phyloP scores from a whole-genome alignment of 2,329 filamentous ascomycete genomes.

The Metarhizium guizhouense region DNA sequence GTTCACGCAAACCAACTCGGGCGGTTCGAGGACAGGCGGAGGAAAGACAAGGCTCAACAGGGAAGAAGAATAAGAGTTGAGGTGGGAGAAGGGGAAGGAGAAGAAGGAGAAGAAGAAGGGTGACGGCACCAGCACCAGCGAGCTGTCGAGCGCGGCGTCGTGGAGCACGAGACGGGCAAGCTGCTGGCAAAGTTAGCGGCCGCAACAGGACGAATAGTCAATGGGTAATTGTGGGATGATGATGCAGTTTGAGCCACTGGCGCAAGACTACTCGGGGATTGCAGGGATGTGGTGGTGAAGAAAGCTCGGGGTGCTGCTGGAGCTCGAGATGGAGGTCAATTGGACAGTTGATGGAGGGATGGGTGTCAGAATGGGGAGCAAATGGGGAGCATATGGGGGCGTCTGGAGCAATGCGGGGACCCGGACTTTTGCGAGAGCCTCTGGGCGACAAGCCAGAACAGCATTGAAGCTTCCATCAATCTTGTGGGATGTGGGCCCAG shows the following conservation, averaged over 20 bases:
- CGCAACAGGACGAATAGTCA: background rate
- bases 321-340: background rate
- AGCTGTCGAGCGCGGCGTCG: constrained; percentile 35
- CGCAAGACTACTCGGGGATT: background rate
- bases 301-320: constrained; percentile 2
- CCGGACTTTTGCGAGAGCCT: background rate
- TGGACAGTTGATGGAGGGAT: background rate
- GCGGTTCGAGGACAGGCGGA: constrained; percentile 22
- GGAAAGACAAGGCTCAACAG: constrained; percentile 18
- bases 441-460: too few relatives aligned
- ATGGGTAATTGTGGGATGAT: constrained; percentile 1
- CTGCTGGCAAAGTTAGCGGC: constrained; percentile 20
- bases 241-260: constrained; percentile 7
- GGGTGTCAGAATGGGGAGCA: background rate
- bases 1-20: constrained; percentile 45
- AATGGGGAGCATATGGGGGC: background rate
- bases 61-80: constrained; percentile 16
- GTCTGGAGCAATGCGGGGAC: constrained; percentile 7
- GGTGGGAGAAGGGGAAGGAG: constrained; percentile 7
- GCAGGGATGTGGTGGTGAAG: constrained; percentile 4
- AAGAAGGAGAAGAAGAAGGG: constrained; percentile 7
- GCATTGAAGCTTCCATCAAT: background rate
- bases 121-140: constrained; percentile 13
- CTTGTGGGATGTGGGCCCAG: too few relatives aligned
- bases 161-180: constrained; percentile 43